Evolutionary conservation across 805 yeast genomes (phyloP).

Genomic region (Yarrowia deformans): DNA sequence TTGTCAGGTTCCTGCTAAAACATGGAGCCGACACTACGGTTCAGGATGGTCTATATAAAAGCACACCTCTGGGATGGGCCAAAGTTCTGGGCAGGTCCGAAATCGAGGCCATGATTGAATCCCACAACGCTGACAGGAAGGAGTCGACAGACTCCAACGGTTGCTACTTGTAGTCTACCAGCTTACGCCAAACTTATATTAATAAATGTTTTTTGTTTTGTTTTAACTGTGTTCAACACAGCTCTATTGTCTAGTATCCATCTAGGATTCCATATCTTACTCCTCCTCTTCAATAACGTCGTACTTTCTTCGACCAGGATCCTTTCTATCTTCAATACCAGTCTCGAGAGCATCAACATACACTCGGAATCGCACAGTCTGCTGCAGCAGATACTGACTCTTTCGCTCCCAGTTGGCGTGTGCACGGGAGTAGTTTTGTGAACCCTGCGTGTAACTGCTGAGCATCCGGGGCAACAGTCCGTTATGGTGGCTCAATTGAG

Average conservation of each 20-base stretch:
- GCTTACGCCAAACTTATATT: neutral
- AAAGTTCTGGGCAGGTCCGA: conserved; percentile 2
- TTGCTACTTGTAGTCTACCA: too few relatives aligned
- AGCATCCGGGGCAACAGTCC: conserved; percentile 52
- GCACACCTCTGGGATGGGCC: conserved; percentile 26
- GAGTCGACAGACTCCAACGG: neutral
- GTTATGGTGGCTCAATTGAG: conserved; percentile 56
- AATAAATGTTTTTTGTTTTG: neutral
- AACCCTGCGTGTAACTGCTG: conserved; percentile 48
- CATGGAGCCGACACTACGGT: neutral
- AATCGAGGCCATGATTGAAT: neutral
- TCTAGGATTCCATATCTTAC: neutral
- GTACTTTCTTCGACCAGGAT: conserved; percentile 16
- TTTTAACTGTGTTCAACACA: conserved; percentile 6
- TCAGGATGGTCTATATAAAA: neutral
- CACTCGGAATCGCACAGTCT: conserved; percentile 47
- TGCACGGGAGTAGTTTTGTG: conserved; percentile 46
- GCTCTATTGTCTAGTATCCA: neutral
- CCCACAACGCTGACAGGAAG: neutral
- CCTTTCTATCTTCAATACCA: conserved; percentile 42
- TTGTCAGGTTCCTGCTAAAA: conserved; percentile 15
- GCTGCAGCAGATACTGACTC: conserved; percentile 48
- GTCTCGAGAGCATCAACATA: conserved; percentile 45
- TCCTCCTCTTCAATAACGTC: conserved; percentile 29
- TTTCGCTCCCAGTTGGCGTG: conserved; percentile 50